Evolutionary conservation across 1,139 yeast genomes (phyloP).

Genomic region (Kodamaea alishanica): DNA sequence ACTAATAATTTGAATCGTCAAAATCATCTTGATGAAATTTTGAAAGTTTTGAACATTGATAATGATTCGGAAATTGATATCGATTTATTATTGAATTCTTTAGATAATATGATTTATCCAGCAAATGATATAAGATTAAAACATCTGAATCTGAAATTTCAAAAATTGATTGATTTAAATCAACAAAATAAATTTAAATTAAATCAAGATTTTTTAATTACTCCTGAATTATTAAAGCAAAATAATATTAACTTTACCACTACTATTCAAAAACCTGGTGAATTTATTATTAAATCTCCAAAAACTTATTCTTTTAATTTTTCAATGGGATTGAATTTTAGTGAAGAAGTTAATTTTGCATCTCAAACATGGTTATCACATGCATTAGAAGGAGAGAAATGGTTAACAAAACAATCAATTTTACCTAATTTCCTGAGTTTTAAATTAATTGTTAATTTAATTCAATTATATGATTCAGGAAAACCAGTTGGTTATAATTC

Average conservation of each 20-base stretch:
- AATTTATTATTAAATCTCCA: constrained; percentile 56
- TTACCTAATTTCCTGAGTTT: constrained; percentile 51
- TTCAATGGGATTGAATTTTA: constrained; percentile 53
- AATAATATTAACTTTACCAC: constrained; percentile 47
- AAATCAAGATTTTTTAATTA: constrained; percentile 43
- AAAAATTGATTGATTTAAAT: constrained; percentile 20
- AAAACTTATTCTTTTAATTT: constrained; percentile 47
- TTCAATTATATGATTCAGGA: constrained; percentile 39
- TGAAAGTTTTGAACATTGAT: constrained; percentile 17
- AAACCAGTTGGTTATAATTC: constrained; percentile 27
- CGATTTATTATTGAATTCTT: constrained; percentile 21
- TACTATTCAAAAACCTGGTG: constrained; percentile 57
- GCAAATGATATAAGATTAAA: constrained; percentile 22
- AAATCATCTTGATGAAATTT: constrained; percentile 17
- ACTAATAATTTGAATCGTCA: constrained; percentile 21
- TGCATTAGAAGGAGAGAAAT: constrained; percentile 46
- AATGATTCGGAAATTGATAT: constrained; percentile 22
- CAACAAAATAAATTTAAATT: constrained; percentile 10
- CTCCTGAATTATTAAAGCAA: constrained; percentile 46
- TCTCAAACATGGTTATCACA: constrained; percentile 54
- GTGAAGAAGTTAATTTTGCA: constrained; percentile 57
- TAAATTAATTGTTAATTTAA: constrained; percentile 45
- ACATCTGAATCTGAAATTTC: constrained; percentile 26
- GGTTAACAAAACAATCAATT: constrained; percentile 50
- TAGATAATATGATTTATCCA: constrained; percentile 31